Percentiles rank a stretch among this genome's conserved stretches.
Evolutionary conservation across 768 basidiomycete species (phyloP).

Genomic region (Termitomyces sp.): DNA sequence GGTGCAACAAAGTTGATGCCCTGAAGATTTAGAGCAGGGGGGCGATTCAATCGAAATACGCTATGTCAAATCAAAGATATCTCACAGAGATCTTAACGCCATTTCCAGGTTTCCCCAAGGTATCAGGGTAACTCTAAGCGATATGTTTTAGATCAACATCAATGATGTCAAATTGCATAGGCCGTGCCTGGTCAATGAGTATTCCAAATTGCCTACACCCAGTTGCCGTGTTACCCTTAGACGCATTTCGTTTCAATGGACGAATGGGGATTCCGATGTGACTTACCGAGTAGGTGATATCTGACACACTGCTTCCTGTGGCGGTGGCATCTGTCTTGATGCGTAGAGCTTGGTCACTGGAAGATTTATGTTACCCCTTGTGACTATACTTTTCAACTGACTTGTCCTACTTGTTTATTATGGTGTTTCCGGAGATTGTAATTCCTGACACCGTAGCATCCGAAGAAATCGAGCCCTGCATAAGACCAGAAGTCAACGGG

Average conservation of each 20-base stretch:
- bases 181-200: conserved; percentile 49
- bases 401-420: conserved; percentile 44
- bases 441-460: conserved; percentile 40
- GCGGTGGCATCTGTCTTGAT: conserved; percentile 52
- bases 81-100: conserved; percentile 55
- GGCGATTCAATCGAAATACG: background rate
- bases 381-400: background rate
- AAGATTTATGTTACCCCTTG: background rate
- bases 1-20: conserved; percentile 41
- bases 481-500: conserved; percentile 25
- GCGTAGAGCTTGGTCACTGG: conserved; percentile 48
- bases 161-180: background rate
- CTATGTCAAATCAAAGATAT: background rate
- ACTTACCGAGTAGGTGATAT: conserved; percentile 43
- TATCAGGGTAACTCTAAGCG: conserved; percentile 50
- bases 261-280: background rate
- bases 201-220: conserved; percentile 47
- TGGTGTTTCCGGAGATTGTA: conserved; percentile 42
- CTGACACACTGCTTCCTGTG: conserved; percentile 39
- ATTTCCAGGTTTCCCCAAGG: conserved; percentile 46
- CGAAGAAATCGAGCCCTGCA: conserved; percentile 51
- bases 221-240: conserved; percentile 46
- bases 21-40: conserved; percentile 19
- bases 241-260: background rate
- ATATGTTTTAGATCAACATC: background rate